Evolutionary conservation across 805 yeast species (phyloP), one percentile per base, ranked within the genome.

Genomic region (Zygosaccharomyces siamensis): DNA sequence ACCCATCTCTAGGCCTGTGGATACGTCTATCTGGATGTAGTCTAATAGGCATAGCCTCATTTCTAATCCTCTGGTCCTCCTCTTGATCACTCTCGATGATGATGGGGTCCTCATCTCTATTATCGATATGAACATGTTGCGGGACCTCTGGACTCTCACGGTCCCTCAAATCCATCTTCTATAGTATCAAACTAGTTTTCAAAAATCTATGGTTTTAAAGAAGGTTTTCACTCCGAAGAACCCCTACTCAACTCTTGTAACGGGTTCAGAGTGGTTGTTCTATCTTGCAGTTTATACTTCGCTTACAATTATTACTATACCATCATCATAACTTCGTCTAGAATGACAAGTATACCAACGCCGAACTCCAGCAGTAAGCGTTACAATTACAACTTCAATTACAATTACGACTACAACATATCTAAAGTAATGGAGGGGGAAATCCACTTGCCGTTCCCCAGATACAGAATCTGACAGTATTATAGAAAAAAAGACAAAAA

Each of bases 1-100:
- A 21, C 7, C 33, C n/a, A 48, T 56, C 59, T n/a, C 58, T 46
- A 7, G 55, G 59, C 32, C 59, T 52, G 21, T 50, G 43, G 11
- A 49, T 11, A 7, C 56, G 37, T n/a, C 53, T 32, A 39, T 53
- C 62, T 3, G 47, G 54, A 18, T 45, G 45, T 16, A 55, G 37
- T 21, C 58, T 50, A 10, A 41, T 26, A 5, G 48, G 57, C 21
- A 48, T 42, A 33, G 39, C 47, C 5, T 50, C 59, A 11, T 51
- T 50, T 21, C 51, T 30, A 24, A 53, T 53, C 14, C 51, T 53
- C 12, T 45, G 51, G 32, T 61, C 67, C 21, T 58, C 65, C 10
- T 63, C 67, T 2, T 57, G 55, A 46, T 60, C 68, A 47, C 66
- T 62, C 8, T 59, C 67, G 16, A 62, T 60, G 35, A 61, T 51